These are phyloP conservation scores for Trichoderma asperellum DNA, from an alignment of 2,329 filamentous ascomycete species.

Conservation along the genomic window DNA sequence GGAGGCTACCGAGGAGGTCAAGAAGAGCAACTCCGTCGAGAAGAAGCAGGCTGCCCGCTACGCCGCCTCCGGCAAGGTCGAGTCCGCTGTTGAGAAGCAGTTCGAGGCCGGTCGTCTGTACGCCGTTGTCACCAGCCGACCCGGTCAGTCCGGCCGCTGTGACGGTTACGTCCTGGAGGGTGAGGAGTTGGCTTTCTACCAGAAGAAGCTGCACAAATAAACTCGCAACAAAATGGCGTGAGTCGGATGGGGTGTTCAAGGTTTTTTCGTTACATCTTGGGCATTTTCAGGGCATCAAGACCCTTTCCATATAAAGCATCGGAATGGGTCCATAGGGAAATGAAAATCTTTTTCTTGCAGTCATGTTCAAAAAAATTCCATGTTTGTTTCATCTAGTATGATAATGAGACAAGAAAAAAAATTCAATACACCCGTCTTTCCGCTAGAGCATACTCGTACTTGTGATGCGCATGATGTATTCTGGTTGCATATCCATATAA, in stretches of 20 bases:
- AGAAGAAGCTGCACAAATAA: constrained; percentile 99
- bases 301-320: constrained; percentile 44
- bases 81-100: constrained; percentile 90
- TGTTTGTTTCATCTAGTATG: constrained; percentile 30
- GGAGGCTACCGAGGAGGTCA: constrained; percentile 67
- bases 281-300: constrained; percentile 42
- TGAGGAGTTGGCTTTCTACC: constrained; percentile 99
- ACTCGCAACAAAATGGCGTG: constrained; percentile 16
- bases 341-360: constrained; percentile 44
- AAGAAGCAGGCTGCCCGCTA: constrained; percentile 94
- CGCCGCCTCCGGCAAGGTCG: constrained; percentile 87
- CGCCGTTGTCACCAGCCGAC: constrained; percentile 89
- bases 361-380: constrained; percentile 34
- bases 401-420: constrained; percentile 29
- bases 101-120: constrained; percentile 99
- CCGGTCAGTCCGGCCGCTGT: constrained; percentile 93
- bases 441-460: not conserved
- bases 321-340: constrained; percentile 46
- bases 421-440: constrained; percentile 25
- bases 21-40: constrained; percentile 96
- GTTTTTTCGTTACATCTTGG: constrained; percentile 44
- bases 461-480: not conserved
- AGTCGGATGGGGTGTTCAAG: constrained; percentile 45
- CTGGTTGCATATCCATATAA: not conserved
- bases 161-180: constrained; percentile 99